phyloP scores from a whole-genome alignment of 2,329 filamentous ascomycete genomes.

The Scopulariopsis brevicaulis region DNA sequence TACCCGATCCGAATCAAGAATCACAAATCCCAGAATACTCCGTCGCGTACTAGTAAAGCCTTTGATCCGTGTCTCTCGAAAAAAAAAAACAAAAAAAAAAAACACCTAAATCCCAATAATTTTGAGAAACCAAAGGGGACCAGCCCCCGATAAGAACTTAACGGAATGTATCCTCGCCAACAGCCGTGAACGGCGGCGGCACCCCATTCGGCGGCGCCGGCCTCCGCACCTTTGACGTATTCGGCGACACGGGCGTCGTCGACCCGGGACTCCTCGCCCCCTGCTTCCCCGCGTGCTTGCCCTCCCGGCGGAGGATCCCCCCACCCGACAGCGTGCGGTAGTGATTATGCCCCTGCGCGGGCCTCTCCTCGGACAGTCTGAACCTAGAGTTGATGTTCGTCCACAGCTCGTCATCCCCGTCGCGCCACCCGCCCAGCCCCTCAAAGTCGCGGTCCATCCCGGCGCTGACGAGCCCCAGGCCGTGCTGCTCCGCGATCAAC shows the following conservation, averaged over 20 bases:
- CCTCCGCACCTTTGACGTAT: constrained; percentile 36
- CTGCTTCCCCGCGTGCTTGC: background rate
- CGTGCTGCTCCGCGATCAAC: constrained; percentile 18
- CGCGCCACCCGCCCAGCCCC: constrained; percentile 46
- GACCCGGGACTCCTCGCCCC: background rate
- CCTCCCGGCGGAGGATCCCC: background rate
- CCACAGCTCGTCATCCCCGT: constrained; percentile 29
- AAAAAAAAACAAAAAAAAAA: background rate
- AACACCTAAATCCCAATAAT: background rate
- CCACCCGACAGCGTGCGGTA: constrained; percentile 28
- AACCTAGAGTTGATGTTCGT: constrained; percentile 39
- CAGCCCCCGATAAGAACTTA: background rate
- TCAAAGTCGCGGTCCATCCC: constrained; percentile 46
- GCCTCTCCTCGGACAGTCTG: constrained; percentile 32
- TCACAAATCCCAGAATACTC: background rate
- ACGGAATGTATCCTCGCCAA: background rate
- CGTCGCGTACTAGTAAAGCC: background rate
- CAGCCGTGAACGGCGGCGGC: background rate
- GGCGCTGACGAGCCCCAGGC: constrained; percentile 30
- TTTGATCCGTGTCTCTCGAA: background rate
- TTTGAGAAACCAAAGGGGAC: background rate
- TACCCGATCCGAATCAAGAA: background rate
- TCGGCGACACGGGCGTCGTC: constrained; percentile 23
- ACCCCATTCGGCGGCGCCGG: constrained; percentile 13
- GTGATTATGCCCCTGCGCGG: constrained; percentile 20